Evolutionary conservation across 2,329 filamentous ascomycete species (phyloP).

Genomic region (Beauveria pseudobassiana): DNA sequence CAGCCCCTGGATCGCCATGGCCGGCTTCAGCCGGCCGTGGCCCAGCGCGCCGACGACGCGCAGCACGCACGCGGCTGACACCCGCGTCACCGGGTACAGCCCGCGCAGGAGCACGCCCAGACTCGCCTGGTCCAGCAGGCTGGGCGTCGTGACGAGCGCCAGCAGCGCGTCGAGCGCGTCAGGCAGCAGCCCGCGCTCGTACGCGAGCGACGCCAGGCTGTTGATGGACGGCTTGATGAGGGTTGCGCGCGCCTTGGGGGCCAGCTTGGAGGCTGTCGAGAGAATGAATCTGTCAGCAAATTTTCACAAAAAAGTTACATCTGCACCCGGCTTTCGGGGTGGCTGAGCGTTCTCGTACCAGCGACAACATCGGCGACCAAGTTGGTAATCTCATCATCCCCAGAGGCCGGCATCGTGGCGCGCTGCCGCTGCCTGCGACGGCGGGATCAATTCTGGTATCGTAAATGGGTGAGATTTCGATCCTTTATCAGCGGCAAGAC

Average conservation of each 20-base stretch:
- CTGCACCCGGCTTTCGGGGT: neutral
- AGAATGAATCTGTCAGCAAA: neutral
- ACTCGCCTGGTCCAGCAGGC: constrained; percentile 68
- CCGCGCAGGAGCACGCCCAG: constrained; percentile 62
- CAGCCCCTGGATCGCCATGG: constrained; percentile 59
- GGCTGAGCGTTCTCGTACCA: constrained; percentile 4
- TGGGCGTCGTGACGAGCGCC: constrained; percentile 58
- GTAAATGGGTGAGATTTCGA: neutral
- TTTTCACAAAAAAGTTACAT: too few species aligned
- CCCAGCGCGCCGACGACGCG: constrained; percentile 67
- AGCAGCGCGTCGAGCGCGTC: constrained; percentile 55
- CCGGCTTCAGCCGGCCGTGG: constrained; percentile 68
- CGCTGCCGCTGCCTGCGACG: neutral
- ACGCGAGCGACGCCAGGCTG: constrained; percentile 53
- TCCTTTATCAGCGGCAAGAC: neutral
- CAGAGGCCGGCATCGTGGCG: constrained; percentile 16
- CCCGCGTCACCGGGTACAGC: constrained; percentile 62
- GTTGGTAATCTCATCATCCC: constrained; percentile 26
- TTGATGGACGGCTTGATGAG: constrained; percentile 59
- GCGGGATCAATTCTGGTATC: neutral
- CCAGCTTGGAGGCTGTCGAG: constrained; percentile 45
- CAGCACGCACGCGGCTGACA: constrained; percentile 54
- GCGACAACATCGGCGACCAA: constrained; percentile 30
- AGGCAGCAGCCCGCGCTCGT: constrained; percentile 59
- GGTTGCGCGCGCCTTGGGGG: constrained; percentile 57